Evolutionary conservation across 148 eudicot species (phyloP).

Genomic region (Amaranthus hypochondriacus): DNA sequence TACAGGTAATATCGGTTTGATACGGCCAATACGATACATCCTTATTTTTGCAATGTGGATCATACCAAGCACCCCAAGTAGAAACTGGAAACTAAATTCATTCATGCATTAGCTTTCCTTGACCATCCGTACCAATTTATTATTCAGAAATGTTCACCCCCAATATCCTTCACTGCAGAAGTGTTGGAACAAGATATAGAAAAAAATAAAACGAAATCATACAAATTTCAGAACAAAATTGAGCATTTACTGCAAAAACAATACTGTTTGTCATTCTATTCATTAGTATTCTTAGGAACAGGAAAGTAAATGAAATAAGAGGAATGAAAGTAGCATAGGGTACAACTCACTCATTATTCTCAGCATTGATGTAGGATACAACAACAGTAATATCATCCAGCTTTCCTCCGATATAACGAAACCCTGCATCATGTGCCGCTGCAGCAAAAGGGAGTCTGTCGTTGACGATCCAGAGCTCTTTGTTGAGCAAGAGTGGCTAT

Average conservation of each 20-base stretch:
- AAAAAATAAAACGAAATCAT: too few relatives aligned
- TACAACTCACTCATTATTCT: conserved; percentile 24
- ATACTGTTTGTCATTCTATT: conserved; percentile 2
- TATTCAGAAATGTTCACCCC: background rate
- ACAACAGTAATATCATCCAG: conserved; percentile 88
- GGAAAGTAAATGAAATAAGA: background rate
- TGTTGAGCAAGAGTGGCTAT: conserved; percentile 62
- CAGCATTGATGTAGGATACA: conserved; percentile 49
- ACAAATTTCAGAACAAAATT: background rate
- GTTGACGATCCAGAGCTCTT: conserved; percentile 49
- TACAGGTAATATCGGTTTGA: too few relatives aligned
- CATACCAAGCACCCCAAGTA: too few relatives aligned
- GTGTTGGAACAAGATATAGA: background rate
- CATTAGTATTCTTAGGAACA: background rate
- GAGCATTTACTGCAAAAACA: background rate
- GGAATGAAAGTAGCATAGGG: background rate
- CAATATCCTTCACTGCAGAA: background rate
- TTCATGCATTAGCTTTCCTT: background rate
- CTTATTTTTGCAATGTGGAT: too few relatives aligned
- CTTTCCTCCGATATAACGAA: conserved; percentile 70
- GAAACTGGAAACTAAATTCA: too few relatives aligned
- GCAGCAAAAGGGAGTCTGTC: conserved; percentile 68
- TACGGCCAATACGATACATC: too few relatives aligned
- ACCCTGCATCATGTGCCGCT: conserved; percentile 82
- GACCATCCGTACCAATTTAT: background rate